These are phyloP conservation scores for Talaromyces ruber DNA, from an alignment of 495 filamentous ascomycete genomes.

Conservation along the genomic window DNA sequence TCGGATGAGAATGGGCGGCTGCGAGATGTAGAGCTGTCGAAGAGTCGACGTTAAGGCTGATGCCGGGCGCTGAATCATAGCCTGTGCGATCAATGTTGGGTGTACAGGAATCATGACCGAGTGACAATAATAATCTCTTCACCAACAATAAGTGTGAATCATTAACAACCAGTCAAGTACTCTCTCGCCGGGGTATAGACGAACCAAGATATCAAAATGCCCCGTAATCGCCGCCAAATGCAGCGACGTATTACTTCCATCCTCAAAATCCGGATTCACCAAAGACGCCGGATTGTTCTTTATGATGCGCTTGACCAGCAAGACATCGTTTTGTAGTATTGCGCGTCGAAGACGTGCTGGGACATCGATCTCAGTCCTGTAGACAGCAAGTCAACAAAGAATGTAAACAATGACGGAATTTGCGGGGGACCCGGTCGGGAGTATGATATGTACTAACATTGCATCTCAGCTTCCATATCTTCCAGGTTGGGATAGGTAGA, in stretches of 20 bases:
- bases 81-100: conserved; percentile 7
- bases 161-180: neutral
- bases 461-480: conserved; percentile 4
- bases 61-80: conserved; percentile 33
- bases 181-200: neutral
- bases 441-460: neutral
- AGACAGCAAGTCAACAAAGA: neutral
- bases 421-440: neutral
- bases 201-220: conserved; percentile 50
- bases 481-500: neutral
- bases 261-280: conserved; percentile 59
- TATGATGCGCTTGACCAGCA: conserved; percentile 65
- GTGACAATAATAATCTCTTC: conserved; percentile 36
- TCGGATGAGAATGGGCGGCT: conserved; percentile 45
- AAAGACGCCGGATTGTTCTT: conserved; percentile 56
- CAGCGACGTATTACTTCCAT: conserved; percentile 61
- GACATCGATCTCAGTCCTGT: conserved; percentile 36
- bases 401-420: neutral
- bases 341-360: conserved; percentile 61
- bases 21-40: conserved; percentile 62
- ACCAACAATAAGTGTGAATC: neutral
- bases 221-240: conserved; percentile 67
- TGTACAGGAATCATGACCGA: conserved; percentile 42
- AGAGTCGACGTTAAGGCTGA: conserved; percentile 60
- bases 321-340: conserved; percentile 61